Evolutionary conservation across 257 asterid genomes (phyloP).

Genomic region (Solanum arcanum): DNA sequence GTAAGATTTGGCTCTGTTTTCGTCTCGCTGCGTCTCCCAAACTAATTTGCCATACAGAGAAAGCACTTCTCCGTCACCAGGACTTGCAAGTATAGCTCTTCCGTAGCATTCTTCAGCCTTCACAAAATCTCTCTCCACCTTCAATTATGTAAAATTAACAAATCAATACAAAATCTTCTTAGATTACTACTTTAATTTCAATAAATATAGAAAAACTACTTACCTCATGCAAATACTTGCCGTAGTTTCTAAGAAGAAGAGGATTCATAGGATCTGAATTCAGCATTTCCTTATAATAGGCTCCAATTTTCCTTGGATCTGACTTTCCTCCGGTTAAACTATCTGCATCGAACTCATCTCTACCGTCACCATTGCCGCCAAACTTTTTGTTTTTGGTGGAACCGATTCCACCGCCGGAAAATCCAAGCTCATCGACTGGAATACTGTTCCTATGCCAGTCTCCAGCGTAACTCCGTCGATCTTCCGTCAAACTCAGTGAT

Average conservation of each 20-base stretch:
- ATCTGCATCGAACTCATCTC: slow-evolving; percentile 10
- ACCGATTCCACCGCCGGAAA: slow-evolving; percentile 41
- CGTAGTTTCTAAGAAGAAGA: slow-evolving; percentile 60
- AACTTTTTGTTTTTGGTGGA: slow-evolving; percentile 13
- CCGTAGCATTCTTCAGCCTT: slow-evolving; percentile 64
- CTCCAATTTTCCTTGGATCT: slow-evolving; percentile 23
- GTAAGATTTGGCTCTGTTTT: slow-evolving; percentile 45
- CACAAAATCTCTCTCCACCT: slow-evolving; percentile 58
- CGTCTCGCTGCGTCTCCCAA: slow-evolving; percentile 60
- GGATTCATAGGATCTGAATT: slow-evolving; percentile 41
- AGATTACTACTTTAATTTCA: background rate
- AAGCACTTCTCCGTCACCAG: slow-evolving; percentile 65
- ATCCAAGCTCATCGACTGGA: slow-evolving; percentile 20
- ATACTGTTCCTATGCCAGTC: slow-evolving; percentile 1
- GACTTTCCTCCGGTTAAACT: background rate
- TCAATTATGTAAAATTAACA: background rate
- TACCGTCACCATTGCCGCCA: slow-evolving; percentile 24
- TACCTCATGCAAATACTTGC: slow-evolving; percentile 66
- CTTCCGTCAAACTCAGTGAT: background rate
- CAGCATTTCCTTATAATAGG: slow-evolving; percentile 41
- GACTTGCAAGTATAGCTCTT: slow-evolving; percentile 61
- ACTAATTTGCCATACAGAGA: slow-evolving; percentile 49
- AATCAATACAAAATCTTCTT: background rate
- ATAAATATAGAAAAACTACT: background rate
- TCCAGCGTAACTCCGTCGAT: background rate